phyloP scores from a whole-genome alignment of 1,284 basidiomycete genomes.

The Tylopilus sp. region DNA sequence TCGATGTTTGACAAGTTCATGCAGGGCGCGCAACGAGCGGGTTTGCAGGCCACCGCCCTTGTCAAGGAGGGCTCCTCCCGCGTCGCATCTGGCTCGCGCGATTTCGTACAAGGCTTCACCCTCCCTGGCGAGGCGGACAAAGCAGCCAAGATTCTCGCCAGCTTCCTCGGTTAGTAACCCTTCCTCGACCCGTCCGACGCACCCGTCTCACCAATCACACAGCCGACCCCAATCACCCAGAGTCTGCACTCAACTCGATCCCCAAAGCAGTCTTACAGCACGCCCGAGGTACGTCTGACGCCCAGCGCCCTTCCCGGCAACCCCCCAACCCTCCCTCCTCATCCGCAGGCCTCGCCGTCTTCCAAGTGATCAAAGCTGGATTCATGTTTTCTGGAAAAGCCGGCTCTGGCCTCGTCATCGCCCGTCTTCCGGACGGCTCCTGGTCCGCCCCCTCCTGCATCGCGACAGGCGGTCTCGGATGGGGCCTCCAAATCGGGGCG shows the following conservation, averaged over 20 bases:
- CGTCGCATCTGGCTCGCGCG: conserved; percentile 66
- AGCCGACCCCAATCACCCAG: conserved; percentile 88
- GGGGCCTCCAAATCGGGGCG: conserved; percentile 96
- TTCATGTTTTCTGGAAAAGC: conserved; percentile 97
- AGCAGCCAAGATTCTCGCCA: conserved; percentile 85
- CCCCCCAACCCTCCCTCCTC: neutral
- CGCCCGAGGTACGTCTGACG: conserved; percentile 66
- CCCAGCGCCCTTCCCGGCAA: neutral
- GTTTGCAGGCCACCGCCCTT: conserved; percentile 74
- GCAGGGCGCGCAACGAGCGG: conserved; percentile 76
- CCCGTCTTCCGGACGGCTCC: conserved; percentile 91
- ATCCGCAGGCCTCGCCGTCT: conserved; percentile 82
- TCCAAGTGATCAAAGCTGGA: conserved; percentile 92
- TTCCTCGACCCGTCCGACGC: too few relatives aligned
- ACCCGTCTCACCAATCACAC: neutral
- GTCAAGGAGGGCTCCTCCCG: conserved; percentile 61
- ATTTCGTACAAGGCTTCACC: conserved; percentile 79
- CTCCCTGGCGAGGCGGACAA: conserved; percentile 88
- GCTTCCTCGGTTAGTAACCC: conserved; percentile 73
- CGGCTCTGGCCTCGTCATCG: conserved; percentile 92
- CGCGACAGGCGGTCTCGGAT: conserved; percentile 93
- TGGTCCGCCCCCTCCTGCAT: conserved; percentile 98
- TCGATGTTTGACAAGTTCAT: conserved; percentile 79
- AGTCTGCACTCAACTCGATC: conserved; percentile 91
- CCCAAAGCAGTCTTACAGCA: conserved; percentile 91